phyloP scores from a whole-genome alignment of 1,284 basidiomycete species.

The Fomitopsis pinicola region DNA sequence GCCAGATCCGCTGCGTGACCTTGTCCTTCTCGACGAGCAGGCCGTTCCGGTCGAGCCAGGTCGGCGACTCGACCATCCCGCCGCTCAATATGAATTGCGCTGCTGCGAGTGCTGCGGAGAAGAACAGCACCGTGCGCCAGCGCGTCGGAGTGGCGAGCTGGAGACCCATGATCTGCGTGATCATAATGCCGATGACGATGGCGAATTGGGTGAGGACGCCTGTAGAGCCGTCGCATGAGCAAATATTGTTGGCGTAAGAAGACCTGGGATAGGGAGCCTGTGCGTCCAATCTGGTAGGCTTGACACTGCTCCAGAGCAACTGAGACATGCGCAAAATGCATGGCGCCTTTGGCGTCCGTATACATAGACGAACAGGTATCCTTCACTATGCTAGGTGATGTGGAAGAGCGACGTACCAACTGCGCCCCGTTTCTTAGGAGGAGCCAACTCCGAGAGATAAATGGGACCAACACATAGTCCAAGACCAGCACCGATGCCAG shows the following conservation, averaged over 20 bases:
- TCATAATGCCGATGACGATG: conserved; percentile 81
- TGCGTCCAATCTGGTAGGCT: neutral
- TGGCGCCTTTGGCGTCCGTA: too few species aligned
- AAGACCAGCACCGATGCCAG: conserved; percentile 79
- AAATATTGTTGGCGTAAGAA: neutral
- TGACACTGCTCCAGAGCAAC: neutral
- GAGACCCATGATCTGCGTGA: conserved; percentile 68
- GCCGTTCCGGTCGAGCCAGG: conserved; percentile 55
- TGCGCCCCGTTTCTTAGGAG: conserved; percentile 66
- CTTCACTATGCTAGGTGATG: too few species aligned
- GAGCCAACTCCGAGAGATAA: conserved; percentile 81
- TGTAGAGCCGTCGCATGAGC: conserved; percentile 22
- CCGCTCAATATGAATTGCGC: conserved; percentile 55
- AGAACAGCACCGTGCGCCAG: conserved; percentile 74
- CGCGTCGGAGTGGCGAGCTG: conserved; percentile 54
- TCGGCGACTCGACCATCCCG: conserved; percentile 62
- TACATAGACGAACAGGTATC: too few species aligned
- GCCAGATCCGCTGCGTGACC: conserved; percentile 51
- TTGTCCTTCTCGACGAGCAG: conserved; percentile 44
- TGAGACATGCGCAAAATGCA: too few species aligned
- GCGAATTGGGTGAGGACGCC: conserved; percentile 88
- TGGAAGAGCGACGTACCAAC: conserved; percentile 43
- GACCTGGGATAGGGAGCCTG: neutral
- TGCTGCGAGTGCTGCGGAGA: conserved; percentile 58
- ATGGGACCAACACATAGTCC: conserved; percentile 86